Evolutionary conservation across 2,329 filamentous ascomycete species (phyloP).

Genomic region (Penicillium sp.): DNA sequence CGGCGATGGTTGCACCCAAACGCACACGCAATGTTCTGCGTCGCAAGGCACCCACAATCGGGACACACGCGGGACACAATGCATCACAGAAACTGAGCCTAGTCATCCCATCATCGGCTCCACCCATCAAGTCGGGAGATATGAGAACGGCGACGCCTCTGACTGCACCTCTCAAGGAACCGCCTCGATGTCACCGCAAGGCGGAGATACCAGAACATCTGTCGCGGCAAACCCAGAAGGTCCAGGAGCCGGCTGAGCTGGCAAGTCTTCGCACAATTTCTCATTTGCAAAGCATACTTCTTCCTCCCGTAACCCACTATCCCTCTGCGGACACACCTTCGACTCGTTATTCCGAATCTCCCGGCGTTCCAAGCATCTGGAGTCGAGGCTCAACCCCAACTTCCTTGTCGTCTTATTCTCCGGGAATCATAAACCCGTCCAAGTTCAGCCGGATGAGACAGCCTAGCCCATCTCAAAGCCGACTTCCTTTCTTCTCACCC

Average conservation of each 20-base stretch:
- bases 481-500: constrained; percentile 28
- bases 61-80: constrained; percentile 25
- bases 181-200: constrained; percentile 12
- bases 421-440: constrained; percentile 39
- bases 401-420: constrained; percentile 46
- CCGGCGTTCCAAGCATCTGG: constrained; percentile 42
- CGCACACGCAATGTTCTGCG: constrained; percentile 37
- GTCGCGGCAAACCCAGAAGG: constrained; percentile 12
- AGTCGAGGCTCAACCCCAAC: constrained; percentile 46
- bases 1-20: constrained; percentile 19
- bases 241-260: constrained; percentile 33
- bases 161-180: constrained; percentile 10
- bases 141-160: constrained; percentile 3
- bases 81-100: constrained; percentile 27
- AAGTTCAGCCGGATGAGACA: constrained; percentile 35
- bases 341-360: constrained; percentile 42
- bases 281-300: constrained; percentile 33
- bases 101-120: constrained; percentile 22
- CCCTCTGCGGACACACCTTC: constrained; percentile 40
- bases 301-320: constrained; percentile 34
- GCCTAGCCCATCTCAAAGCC: constrained; percentile 33
- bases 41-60: constrained; percentile 39
- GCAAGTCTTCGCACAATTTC: constrained; percentile 33
- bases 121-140: constrained; percentile 15
- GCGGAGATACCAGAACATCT: constrained; percentile 12